These are phyloP conservation scores for Vicia villosa DNA, from an alignment of 306 rosid genomes.

Conservation along the genomic window DNA sequence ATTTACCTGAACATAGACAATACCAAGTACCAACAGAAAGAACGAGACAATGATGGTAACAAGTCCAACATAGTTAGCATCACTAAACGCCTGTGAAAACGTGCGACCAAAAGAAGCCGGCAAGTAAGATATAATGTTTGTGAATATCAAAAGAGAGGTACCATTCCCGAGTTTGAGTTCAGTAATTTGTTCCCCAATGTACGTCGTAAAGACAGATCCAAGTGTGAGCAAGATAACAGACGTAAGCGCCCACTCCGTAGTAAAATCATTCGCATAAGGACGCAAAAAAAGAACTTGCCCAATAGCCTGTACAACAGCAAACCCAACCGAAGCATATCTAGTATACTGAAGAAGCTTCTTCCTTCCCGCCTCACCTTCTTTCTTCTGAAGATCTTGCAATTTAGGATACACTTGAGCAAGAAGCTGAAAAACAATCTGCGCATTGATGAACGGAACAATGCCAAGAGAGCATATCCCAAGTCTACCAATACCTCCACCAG, in stretches of 20 bases:
- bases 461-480: slow-evolving; percentile 94
- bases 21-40: slow-evolving; percentile 83
- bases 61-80: slow-evolving; percentile 87
- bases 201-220: slow-evolving; percentile 83
- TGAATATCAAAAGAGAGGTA: slow-evolving; percentile 94
- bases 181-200: slow-evolving; percentile 83
- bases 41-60: slow-evolving; percentile 69
- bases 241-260: slow-evolving; percentile 75
- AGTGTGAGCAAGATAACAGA: slow-evolving; percentile 84
- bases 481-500: slow-evolving; percentile 98
- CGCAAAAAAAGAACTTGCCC: slow-evolving; percentile 95
- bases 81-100: slow-evolving; percentile 68
- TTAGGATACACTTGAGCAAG: slow-evolving; percentile 94
- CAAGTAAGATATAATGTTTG: slow-evolving; percentile 94
- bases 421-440: slow-evolving; percentile 95
- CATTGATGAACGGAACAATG: slow-evolving; percentile 94
- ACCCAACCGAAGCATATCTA: slow-evolving; percentile 94
- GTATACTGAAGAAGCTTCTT: slow-evolving; percentile 90
- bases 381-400: slow-evolving; percentile 93
- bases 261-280: slow-evolving; percentile 88
- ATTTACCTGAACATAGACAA: slow-evolving; percentile 95
- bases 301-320: slow-evolving; percentile 95
- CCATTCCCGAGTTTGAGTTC: slow-evolving; percentile 97
- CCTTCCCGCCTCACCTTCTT: slow-evolving; percentile 95
- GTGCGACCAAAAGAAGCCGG: slow-evolving; percentile 98